Evolutionary conservation across 2,329 filamentous ascomycete genomes (phyloP), one percentile per base, ranked within the genome.

Genomic region (Berkeleyomyces basicola): DNA sequence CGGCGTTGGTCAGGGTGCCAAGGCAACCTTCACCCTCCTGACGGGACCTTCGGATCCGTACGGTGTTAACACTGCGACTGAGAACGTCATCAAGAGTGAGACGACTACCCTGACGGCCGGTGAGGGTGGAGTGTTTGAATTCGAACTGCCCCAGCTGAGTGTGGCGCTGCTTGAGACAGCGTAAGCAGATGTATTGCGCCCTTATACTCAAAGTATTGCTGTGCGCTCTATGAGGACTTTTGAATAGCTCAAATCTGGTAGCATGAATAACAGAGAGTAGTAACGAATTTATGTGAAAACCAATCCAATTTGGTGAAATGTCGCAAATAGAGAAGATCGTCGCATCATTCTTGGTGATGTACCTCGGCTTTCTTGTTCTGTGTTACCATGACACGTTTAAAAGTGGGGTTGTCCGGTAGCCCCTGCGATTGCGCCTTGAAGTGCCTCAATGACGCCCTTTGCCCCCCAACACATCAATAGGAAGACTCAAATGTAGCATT

Each of bases 101-200:
- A 74, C 69, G 9, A 69, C 68, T 0, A 70, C 69, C 0, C 64
- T 81, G 23, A 71, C 68, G 66, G 78, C 77, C 2, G 74, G 73
- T 14, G 67, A 69, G 2, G 71, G 75, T 36, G 81, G 81, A 1
- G 69, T 67, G 1, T 82, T 83, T 66, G 70, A 70, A 51, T 83
- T 83, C 67, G 73, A 69, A 36, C 65, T 84, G 67, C 81, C 80
- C 0, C 72, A 79, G 66, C 70, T 82, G 63, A 82, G 79, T 66
- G 76, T 84, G 58, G 80, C 79, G 11, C 76, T 84, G 2, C 68
- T 84, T 61, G 78, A 82, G 60, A 77, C 75, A 0, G 31, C 7
- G 14, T 55, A 31, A 55, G 51, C 7, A 36, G 47, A 4, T 7
- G 47, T 10, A 51, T 23, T 7, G 47, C 6, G 7, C 16, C 7